phyloP scores from a whole-genome alignment of 305 asterid genomes.

The Plantago lanceolata region DNA sequence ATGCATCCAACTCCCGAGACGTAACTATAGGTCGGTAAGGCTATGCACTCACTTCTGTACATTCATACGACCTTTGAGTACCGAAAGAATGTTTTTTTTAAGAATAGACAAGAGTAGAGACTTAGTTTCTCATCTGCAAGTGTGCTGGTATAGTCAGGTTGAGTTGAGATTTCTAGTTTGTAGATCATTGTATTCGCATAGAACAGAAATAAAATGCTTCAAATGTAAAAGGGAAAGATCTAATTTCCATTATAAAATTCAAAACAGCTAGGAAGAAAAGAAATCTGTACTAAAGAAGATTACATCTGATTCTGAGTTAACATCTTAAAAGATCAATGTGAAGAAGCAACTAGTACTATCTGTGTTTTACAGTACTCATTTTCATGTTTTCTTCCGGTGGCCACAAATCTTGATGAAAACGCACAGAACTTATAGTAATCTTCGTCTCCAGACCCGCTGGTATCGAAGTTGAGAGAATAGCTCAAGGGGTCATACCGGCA shows the following conservation, averaged over 20 bases:
- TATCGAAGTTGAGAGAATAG: conserved; percentile 68
- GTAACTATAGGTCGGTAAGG: not conserved
- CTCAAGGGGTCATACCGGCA: conserved; percentile 73
- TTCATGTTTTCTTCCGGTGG: conserved; percentile 24
- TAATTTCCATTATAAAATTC: not conserved
- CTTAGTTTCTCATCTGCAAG: no score
- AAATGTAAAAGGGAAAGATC: no score
- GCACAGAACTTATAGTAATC: conserved; percentile 56
- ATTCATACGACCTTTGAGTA: no score
- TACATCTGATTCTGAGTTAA: not conserved
- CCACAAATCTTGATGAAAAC: conserved; percentile 69
- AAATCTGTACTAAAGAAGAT: not conserved
- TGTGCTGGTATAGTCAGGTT: no score
- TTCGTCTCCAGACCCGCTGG: conserved; percentile 46
- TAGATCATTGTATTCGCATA: no score
- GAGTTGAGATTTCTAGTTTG: no score
- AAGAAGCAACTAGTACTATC: conserved; percentile 23
- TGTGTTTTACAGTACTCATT: conserved; percentile 32
- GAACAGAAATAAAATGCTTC: no score
- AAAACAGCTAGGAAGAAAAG: not conserved
- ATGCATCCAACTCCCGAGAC: not conserved
- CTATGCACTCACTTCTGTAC: no score
- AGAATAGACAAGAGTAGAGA: no score
- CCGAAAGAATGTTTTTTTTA: no score
- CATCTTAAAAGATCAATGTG: conserved; percentile 9